Base-by-base conservation (phyloP, 352 stramenopile genomes). In the Globisporangium irregulare region DNA sequence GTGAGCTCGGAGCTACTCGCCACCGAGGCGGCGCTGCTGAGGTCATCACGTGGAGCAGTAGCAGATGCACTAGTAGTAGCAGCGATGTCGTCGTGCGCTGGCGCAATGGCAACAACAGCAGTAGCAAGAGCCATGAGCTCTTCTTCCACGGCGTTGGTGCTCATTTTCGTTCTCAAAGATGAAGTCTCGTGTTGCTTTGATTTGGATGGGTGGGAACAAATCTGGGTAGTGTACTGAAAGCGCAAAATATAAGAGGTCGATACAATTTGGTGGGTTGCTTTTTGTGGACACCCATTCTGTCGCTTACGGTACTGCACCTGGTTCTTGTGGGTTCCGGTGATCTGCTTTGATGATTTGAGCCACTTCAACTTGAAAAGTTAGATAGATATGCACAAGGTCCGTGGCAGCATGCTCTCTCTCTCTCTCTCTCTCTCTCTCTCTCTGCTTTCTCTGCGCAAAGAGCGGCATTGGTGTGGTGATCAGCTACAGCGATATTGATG, bases 131-230 rank as follows among this genome's bases (percentile, higher is more conserved):
- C 32, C 41, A 50, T 1, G 6, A 15, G 15, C 5, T n/a, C 41
- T 20, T 48, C 56, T n/a, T 61, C 32, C 56, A 48, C 29, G 29
- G 56, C 9, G 32, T 12, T 48, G 27, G 18, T 25, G 48, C 48
- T 54, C 48, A 54, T 54, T 4, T 48, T 61, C 27, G 29, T 61
- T 46, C 29, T 61, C 56, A 4, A 24, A 60, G 53, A 56, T 29
- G 50, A 7, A 20, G 53, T 18, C 1, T 22, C 18, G 20, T 43
- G 27, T 43, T 18, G 27, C 12, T 22, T 38, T 43, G 32, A 48
- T 29, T 59, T 36, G 56, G n/a, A 27, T 61, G 56, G 56, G 56
- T 61, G 32, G 56, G 36, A 48, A 48, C 27, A 46, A 61, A 48
- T 29, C 3, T 34, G 15, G 41, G 20, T 20, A 24, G 10, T 2